Base-by-base conservation (phyloP, 495 filamentous ascomycete genomes). In the Aspergillus egyptiacus region DNA sequence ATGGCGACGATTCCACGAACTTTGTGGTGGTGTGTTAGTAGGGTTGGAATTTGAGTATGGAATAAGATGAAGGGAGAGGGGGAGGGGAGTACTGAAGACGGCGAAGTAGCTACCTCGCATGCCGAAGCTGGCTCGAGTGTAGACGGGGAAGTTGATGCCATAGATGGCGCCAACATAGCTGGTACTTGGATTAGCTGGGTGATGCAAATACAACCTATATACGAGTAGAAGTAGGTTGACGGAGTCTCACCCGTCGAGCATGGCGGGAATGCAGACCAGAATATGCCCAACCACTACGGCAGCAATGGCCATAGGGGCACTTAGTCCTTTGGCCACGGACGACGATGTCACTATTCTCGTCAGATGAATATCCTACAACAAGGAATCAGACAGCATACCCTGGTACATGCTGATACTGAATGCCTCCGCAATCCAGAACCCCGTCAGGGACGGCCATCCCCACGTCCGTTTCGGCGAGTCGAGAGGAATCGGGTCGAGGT, bases 81-180 rank as follows among this genome's bases (percentile, higher is more conserved):
- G 28, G 0, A 24, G 6, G 30, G 34, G 13, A 23, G 20, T 25
- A 56, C 53, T 34, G 28, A 69, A 65, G 24, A 77, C 73, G 6
- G 66, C 72, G 23, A 69, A 66, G 43, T 72, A 74, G 41, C 74
- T 77, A 3, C 84, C 83, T 73, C 81, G 85, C 58, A 86, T 84
- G 8, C 61, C 61, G 48, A 60, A 67, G 37, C 62, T 63, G 20
- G 57, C 56, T 11, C 60, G 45, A 23, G 53, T 51, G 17, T 54
- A 55, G 45, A 61, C 48, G 27, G 61, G 59, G 40, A 64, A 64
- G 39, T 55, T 48, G 54, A 64, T 62, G 31, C 53, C 58, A 24
- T 59, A 59, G 36, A 51, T 48, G 27, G 55, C 58, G 20, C 63
- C 60, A 55, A 76, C 67, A 53, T 73, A 55, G 7, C 47, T 55